Percentiles rank a stretch among this genome's conserved stretches.
These are phyloP conservation scores for Fusarium cicatricum DNA, from an alignment of 2,329 filamentous ascomycete species.

Conservation along the genomic window DNA sequence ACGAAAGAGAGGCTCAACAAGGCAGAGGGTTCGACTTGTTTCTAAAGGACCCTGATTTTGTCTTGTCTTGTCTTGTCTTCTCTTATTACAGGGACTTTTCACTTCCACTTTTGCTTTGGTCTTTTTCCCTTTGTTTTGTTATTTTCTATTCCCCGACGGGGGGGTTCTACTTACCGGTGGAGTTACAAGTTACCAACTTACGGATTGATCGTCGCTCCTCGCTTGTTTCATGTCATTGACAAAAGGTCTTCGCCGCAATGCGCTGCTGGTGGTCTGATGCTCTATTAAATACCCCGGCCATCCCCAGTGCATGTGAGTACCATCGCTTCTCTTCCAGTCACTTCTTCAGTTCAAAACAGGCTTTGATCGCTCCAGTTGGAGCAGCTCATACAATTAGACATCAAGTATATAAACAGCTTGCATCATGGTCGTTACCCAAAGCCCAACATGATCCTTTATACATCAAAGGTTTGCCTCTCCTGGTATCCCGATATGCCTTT, in stretches of 20 bases:
- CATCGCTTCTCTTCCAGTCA: background rate
- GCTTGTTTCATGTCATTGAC: background rate
- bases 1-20: background rate
- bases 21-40: too few species aligned
- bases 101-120: background rate
- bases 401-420: background rate
- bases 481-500: conserved; percentile 4
- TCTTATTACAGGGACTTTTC: background rate
- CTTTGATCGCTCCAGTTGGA: background rate
- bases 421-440: conserved; percentile 6
- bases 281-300: background rate
- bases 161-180: background rate
- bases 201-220: background rate
- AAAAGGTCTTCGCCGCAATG: conserved; percentile 12
- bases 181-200: too few species aligned
- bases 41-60: too few species aligned
- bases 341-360: background rate
- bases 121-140: background rate
- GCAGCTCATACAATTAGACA: background rate
- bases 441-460: background rate
- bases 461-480: background rate
- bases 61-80: too few species aligned
- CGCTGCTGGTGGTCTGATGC: conserved; percentile 18
- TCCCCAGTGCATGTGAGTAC: background rate
- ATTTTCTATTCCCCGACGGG: background rate